phyloP scores from a whole-genome alignment of 106 monocot species.

The Allium sativum region DNA sequence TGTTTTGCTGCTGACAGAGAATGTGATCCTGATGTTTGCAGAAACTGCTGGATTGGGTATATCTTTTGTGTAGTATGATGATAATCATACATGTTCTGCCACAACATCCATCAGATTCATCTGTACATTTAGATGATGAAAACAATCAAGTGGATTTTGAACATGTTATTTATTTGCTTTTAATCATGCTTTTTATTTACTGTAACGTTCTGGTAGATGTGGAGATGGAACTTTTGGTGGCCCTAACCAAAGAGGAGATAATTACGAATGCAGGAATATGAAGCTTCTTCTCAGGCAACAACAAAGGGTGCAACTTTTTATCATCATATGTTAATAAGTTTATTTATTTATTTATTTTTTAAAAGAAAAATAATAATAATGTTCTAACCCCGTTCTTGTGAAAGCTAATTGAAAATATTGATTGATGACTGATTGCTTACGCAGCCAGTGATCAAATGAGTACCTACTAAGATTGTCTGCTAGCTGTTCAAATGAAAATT shows the following conservation, averaged over 20 bases:
- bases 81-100: too few species aligned
- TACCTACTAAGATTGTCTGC: too few species aligned
- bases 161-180: background rate
- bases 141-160: too few species aligned
- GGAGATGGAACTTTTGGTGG: slow-evolving; percentile 92
- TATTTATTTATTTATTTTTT: too few species aligned
- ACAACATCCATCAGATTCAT: too few species aligned
- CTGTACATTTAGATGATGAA: background rate
- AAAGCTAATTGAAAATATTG: too few species aligned
- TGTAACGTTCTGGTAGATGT: slow-evolving; percentile 33
- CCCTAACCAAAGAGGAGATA: slow-evolving; percentile 87
- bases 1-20: slow-evolving; percentile 99
- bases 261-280: slow-evolving; percentile 98
- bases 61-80: background rate
- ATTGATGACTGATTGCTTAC: too few species aligned
- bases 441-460: too few species aligned
- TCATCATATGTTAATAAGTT: too few species aligned
- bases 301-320: slow-evolving; percentile 47
- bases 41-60: slow-evolving; percentile 98
- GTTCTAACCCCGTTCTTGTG: too few species aligned
- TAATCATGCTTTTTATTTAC: background rate
- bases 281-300: slow-evolving; percentile 87
- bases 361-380: too few species aligned
- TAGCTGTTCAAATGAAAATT: too few species aligned
- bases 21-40: slow-evolving; percentile 95